These are phyloP conservation scores for Amylostereum chailletii DNA, from an alignment of 1,284 basidiomycete genomes.

Conservation along the genomic window DNA sequence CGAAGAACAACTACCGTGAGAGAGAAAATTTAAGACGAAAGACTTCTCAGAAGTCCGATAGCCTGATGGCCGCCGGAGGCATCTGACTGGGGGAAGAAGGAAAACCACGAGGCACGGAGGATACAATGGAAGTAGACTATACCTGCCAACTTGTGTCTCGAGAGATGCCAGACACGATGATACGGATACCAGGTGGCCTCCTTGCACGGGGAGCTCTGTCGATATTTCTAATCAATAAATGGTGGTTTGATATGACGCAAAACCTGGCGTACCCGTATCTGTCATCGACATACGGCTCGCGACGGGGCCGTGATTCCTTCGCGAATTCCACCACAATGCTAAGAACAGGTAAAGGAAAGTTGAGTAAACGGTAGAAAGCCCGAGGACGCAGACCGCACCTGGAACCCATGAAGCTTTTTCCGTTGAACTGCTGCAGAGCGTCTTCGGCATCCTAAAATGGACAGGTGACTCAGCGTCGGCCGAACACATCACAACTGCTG, in stretches of 20 bases:
- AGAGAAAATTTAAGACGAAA: neutral
- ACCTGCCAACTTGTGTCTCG: slow-evolving; percentile 98
- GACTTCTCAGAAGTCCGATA: neutral
- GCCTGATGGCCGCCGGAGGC: no score
- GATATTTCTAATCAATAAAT: neutral
- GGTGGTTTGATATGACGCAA: neutral
- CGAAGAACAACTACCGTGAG: slow-evolving; percentile 21
- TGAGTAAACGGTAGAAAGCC: neutral
- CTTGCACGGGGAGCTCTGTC: slow-evolving; percentile 51
- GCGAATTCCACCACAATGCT: slow-evolving; percentile 91
- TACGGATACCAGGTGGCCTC: slow-evolving; percentile 73
- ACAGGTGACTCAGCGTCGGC: slow-evolving; percentile 3
- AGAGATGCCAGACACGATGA: slow-evolving; percentile 81
- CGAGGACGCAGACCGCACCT: slow-evolving; percentile 40
- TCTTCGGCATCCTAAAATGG: slow-evolving; percentile 79
- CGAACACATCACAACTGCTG: slow-evolving; percentile 1
- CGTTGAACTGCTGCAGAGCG: slow-evolving; percentile 78
- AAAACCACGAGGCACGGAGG: no score
- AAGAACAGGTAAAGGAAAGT: neutral
- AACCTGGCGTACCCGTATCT: slow-evolving; percentile 18
- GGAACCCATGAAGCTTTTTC: slow-evolving; percentile 81
- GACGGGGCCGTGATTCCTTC: slow-evolving; percentile 78
- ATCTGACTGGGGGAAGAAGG: no score
- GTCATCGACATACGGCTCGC: slow-evolving; percentile 59
- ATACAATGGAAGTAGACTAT: slow-evolving; percentile 16